Percentiles rank a stretch among this genome's conserved stretches.
phyloP scores from a whole-genome alignment of 306 rosid species.

The Notholithocarpus densiflorus region DNA sequence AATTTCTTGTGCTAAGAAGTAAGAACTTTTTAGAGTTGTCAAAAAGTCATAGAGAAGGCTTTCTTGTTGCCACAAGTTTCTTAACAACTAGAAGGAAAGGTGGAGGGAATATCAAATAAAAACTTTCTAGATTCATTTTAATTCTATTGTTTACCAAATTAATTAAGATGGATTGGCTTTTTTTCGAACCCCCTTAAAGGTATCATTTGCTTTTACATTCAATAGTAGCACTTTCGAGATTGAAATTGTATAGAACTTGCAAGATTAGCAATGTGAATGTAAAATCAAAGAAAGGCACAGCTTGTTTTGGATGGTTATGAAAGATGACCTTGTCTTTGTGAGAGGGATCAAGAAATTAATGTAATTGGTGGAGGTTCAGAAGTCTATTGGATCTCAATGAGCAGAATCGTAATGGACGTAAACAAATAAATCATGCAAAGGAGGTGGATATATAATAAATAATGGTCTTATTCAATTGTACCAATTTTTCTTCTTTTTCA shows the following conservation, averaged over 20 bases:
- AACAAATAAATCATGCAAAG: neutral
- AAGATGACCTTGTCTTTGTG: no score
- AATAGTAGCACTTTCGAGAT: no score
- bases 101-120: neutral
- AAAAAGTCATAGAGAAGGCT: neutral
- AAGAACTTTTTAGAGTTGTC: neutral
- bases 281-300: no score
- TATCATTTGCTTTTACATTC: no score
- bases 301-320: no score
- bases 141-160: no score
- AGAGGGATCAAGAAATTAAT: neutral
- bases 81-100: constrained; percentile 4
- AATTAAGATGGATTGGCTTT: no score
- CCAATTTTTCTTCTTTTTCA: no score
- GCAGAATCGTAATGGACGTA: neutral
- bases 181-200: no score
- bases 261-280: no score
- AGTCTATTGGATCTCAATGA: neutral
- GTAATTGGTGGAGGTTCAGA: neutral
- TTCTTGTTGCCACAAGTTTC: neutral
- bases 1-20: neutral
- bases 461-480: no score
- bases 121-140: neutral
- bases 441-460: neutral
- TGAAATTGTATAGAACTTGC: no score